Conservation (phyloP, 1,139 yeast genomes). For the Diutina ranongensis region DNA sequence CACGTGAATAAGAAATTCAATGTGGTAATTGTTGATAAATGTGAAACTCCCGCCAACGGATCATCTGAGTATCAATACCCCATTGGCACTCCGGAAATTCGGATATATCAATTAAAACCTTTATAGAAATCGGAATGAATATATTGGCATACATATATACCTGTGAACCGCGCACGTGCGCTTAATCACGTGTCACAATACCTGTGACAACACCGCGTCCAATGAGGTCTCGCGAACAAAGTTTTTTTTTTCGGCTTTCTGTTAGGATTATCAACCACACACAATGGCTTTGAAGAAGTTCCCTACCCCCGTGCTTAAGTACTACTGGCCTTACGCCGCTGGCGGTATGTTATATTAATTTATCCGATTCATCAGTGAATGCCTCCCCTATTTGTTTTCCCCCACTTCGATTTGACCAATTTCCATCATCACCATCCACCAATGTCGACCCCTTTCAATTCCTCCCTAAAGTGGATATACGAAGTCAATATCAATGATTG, state of each 20-base stretch:
- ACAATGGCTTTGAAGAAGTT: slow-evolving; percentile 14
- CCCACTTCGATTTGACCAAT: neutral
- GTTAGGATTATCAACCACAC: neutral
- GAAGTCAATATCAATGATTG: too few species aligned
- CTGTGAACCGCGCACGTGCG: too few species aligned
- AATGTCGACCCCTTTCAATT: neutral
- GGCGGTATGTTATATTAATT: slow-evolving; percentile 31
- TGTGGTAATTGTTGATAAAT: neutral
- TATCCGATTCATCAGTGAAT: neutral
- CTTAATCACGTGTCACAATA: neutral
- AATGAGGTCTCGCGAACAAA: neutral
- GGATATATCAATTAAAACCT: slow-evolving; percentile 21
- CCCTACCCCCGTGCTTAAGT: slow-evolving; percentile 36
- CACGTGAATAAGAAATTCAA: slow-evolving; percentile 20
- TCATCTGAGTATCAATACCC: slow-evolving; percentile 25
- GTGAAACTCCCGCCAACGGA: too few species aligned
- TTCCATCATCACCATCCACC: neutral
- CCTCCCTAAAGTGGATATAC: too few species aligned
- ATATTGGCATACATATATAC: neutral
- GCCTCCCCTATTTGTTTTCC: neutral
- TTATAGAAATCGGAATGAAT: neutral
- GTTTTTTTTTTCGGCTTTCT: slow-evolving; percentile 3
- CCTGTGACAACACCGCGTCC: neutral
- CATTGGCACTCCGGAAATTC: slow-evolving; percentile 30
- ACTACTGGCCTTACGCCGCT: slow-evolving; percentile 39